phyloP scores from a whole-genome alignment of 2,329 filamentous ascomycete genomes.

The Colletotrichum tropicale region DNA sequence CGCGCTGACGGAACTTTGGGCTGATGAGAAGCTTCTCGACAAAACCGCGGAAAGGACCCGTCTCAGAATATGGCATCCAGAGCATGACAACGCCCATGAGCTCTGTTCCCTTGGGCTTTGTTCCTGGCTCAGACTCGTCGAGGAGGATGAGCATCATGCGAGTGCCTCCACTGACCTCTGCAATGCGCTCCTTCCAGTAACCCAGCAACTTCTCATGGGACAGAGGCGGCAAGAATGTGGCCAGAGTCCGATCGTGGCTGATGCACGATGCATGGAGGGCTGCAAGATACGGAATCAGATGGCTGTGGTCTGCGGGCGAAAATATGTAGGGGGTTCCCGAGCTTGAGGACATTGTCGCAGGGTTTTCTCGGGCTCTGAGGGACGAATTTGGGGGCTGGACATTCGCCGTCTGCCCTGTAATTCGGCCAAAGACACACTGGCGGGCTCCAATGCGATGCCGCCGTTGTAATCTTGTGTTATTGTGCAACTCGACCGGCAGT shows the following conservation, averaged over 20 bases:
- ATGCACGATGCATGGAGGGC: slow-evolving; percentile 65
- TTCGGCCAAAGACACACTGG: neutral
- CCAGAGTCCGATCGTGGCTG: slow-evolving; percentile 58
- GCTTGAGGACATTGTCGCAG: slow-evolving; percentile 6
- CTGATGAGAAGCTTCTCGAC: slow-evolving; percentile 65
- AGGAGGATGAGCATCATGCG: slow-evolving; percentile 61
- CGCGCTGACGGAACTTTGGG: slow-evolving; percentile 52
- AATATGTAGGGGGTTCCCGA: slow-evolving; percentile 38
- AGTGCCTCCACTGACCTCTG: slow-evolving; percentile 47
- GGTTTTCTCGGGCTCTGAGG: neutral
- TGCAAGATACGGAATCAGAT: slow-evolving; percentile 61
- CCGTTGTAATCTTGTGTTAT: neutral
- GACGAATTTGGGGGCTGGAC: neutral
- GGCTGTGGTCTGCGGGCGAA: slow-evolving; percentile 47
- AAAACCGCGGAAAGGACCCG: slow-evolving; percentile 56
- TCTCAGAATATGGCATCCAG: slow-evolving; percentile 55
- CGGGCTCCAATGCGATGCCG: neutral
- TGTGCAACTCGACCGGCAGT: neutral
- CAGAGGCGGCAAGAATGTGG: slow-evolving; percentile 64
- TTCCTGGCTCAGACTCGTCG: slow-evolving; percentile 33
- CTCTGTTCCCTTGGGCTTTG: slow-evolving; percentile 44
- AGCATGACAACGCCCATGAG: slow-evolving; percentile 64
- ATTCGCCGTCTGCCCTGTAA: neutral
- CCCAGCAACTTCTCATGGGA: slow-evolving; percentile 57
- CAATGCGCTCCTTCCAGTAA: slow-evolving; percentile 61